A percentile compares a stretch with the other conserved stretches of the same genome.
Conservation (phyloP, 257 asterid species). For the Eustoma russellianum region DNA sequence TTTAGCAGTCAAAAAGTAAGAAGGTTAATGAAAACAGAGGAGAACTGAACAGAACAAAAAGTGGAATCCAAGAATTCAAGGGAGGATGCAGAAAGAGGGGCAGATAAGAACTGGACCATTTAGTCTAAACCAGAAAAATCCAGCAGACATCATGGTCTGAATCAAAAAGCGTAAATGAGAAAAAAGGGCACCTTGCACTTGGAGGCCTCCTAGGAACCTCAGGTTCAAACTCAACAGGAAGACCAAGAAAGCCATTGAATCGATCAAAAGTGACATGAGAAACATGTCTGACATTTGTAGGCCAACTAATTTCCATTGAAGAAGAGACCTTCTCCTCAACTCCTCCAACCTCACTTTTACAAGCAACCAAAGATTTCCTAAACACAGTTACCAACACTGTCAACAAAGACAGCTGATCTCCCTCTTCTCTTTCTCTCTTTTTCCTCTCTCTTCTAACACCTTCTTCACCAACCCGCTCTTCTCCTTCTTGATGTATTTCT, state of each 20-base stretch:
- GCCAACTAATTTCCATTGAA: conserved; percentile 38
- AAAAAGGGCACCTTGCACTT: conserved; percentile 43
- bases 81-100: background rate
- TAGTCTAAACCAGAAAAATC: conserved; percentile 6
- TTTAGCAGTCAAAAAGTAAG: no score
- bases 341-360: conserved; percentile 18
- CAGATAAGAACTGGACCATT: conserved; percentile 1
- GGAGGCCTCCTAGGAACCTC: conserved; percentile 57
- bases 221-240: conserved; percentile 62
- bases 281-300: conserved; percentile 52
- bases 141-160: background rate
- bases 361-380: conserved; percentile 37
- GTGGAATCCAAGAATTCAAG: background rate
- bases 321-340: conserved; percentile 20
- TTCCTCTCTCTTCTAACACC: conserved; percentile 16
- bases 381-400: conserved; percentile 31
- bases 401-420: conserved; percentile 34
- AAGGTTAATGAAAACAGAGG: no score
- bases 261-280: conserved; percentile 59
- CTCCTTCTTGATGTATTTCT: conserved; percentile 14
- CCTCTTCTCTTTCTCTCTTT: conserved; percentile 32
- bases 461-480: conserved; percentile 9
- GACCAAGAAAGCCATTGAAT: conserved; percentile 54
- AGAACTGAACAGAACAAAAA: no score
- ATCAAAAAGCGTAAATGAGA: background rate